Evolutionary conservation across 2,329 filamentous ascomycete genomes (phyloP).

Genomic region (Trichoderma afroharzianum): DNA sequence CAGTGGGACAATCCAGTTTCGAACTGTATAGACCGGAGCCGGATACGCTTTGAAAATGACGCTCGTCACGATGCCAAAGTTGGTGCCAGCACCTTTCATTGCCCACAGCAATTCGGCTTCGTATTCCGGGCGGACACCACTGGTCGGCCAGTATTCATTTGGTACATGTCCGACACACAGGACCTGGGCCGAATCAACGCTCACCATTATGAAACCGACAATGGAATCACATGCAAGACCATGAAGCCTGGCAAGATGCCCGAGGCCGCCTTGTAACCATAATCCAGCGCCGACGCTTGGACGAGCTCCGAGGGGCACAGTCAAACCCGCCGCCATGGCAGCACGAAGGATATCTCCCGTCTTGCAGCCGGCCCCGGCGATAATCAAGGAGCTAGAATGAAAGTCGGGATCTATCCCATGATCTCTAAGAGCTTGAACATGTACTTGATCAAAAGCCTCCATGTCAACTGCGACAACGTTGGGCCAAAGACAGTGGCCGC

Average conservation of each 20-base stretch:
- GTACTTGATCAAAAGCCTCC: constrained; percentile 49
- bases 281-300: constrained; percentile 61
- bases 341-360: constrained; percentile 50
- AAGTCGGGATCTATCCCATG: constrained; percentile 20
- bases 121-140: constrained; percentile 41
- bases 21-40: constrained; percentile 39
- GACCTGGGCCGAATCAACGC: constrained; percentile 44
- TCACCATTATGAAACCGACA: constrained; percentile 57
- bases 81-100: constrained; percentile 55
- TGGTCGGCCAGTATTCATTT: constrained; percentile 37
- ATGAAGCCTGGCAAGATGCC: constrained; percentile 52
- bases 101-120: constrained; percentile 55
- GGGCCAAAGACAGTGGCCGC: constrained; percentile 53
- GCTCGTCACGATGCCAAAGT: constrained; percentile 55
- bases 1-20: constrained; percentile 41
- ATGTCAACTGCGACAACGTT: constrained; percentile 57
- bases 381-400: constrained; percentile 35
- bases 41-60: constrained; percentile 47
- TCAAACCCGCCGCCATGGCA: constrained; percentile 45
- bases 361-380: constrained; percentile 55
- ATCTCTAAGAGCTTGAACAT: constrained; percentile 35
- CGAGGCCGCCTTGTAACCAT: constrained; percentile 64
- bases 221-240: constrained; percentile 59
- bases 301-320: constrained; percentile 57
- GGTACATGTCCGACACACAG: constrained; percentile 52